These are phyloP conservation scores for Halophytophthora polymorphica DNA, from an alignment of 352 stramenopile species.

Conservation along the genomic window DNA sequence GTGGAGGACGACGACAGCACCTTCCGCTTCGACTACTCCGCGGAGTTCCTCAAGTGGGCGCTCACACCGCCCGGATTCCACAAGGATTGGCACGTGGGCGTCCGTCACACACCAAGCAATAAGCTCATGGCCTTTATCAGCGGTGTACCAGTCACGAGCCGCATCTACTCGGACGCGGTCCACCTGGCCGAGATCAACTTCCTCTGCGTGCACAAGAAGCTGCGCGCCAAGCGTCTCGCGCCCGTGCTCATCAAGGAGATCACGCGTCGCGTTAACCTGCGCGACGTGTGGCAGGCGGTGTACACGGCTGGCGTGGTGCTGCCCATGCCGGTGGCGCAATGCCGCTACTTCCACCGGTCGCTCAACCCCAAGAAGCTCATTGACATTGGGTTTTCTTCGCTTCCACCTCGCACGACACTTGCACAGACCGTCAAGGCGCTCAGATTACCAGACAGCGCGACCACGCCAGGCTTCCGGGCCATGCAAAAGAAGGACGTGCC, in stretches of 20 bases:
- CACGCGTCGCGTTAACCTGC: conserved; percentile 96
- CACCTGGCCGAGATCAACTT: conserved; percentile 98
- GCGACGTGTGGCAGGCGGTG: conserved; percentile 92
- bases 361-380: conserved; percentile 99
- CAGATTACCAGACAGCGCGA: conserved; percentile 64
- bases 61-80: conserved; percentile 92
- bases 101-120: conserved; percentile 86
- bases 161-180: conserved; percentile 54
- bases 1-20: conserved; percentile 98
- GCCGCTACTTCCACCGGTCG: conserved; percentile 96
- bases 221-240: conserved; percentile 94
- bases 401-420: conserved; percentile 94
- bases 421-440: conserved; percentile 89
- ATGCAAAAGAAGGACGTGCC: conserved; percentile 60
- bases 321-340: conserved; percentile 92
- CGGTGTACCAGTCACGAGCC: conserved; percentile 88
- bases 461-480: conserved; percentile 36
- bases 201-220: conserved; percentile 98
- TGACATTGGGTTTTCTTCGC: conserved; percentile 94
- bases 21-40: conserved; percentile 94
- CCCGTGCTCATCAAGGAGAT: conserved; percentile 99
- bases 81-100: conserved; percentile 94
- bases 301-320: conserved; percentile 98
- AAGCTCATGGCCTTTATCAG: conserved; percentile 98
- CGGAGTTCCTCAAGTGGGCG: conserved; percentile 86